Conservation (phyloP, 768 basidiomycete species). For the Phanerochaete carnosa region DNA sequence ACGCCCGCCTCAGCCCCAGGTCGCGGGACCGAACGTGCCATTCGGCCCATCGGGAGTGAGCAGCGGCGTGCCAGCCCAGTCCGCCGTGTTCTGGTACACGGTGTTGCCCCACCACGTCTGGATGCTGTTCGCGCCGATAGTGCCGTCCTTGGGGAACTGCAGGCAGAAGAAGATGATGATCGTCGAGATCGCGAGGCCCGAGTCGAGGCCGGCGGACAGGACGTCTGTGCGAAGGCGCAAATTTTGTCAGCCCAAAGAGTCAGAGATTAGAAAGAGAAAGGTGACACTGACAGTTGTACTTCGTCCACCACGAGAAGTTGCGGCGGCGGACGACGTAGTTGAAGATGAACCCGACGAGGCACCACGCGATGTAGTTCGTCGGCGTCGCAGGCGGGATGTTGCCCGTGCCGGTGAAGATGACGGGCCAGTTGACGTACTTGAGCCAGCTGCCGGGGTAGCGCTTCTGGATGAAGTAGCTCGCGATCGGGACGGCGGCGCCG, state of each 20-base stretch:
- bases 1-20: neutral
- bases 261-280: neutral
- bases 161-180: constrained; percentile 58
- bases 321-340: constrained; percentile 35
- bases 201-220: constrained; percentile 69
- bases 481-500: constrained; percentile 36
- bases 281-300: constrained; percentile 32
- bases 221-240: constrained; percentile 45
- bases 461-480: constrained; percentile 41
- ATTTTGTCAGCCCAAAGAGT: neutral
- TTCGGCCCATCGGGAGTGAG: constrained; percentile 16
- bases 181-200: constrained; percentile 58
- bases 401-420: constrained; percentile 39
- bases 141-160: constrained; percentile 63
- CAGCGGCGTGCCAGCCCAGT: constrained; percentile 26
- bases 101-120: constrained; percentile 74
- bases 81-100: constrained; percentile 29
- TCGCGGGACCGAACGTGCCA: constrained; percentile 22
- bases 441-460: constrained; percentile 60
- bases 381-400: constrained; percentile 41
- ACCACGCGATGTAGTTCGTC: constrained; percentile 38
- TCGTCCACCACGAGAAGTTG: constrained; percentile 37
- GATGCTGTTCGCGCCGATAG: constrained; percentile 50
- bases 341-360: constrained; percentile 34
- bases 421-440: constrained; percentile 36